Percentiles rank a stretch among this genome's conserved stretches.
Evolutionary conservation across 441 rosid genomes (phyloP).

Genomic region (Oxalis stricta): DNA sequence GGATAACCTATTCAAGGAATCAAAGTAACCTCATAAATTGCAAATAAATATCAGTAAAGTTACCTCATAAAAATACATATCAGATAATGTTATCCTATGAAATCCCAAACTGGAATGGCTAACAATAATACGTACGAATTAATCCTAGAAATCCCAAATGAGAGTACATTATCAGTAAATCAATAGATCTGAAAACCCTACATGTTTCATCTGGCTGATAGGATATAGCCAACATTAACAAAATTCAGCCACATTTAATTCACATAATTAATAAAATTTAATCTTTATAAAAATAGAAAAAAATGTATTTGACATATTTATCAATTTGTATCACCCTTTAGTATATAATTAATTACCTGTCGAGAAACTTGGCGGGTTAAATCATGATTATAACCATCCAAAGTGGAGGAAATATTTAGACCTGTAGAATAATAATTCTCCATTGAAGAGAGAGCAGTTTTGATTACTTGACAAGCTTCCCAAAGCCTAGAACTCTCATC

Average conservation of each 20-base stretch:
- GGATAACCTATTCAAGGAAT: conserved; percentile 13
- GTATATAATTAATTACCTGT: too few relatives aligned
- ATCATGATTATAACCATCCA: conserved; percentile 13
- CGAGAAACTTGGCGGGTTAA: conserved; percentile 15
- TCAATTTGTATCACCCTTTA: too few relatives aligned
- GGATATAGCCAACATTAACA: background rate
- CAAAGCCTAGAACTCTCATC: conserved; percentile 42
- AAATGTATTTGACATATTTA: too few relatives aligned
- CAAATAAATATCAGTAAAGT: background rate
- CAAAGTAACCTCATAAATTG: background rate
- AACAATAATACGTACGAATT: too few relatives aligned
- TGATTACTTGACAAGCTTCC: conserved; percentile 32
- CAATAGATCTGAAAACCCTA: too few relatives aligned
- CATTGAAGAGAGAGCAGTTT: conserved; percentile 23
- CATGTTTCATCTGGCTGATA: too few relatives aligned
- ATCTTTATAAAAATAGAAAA: too few relatives aligned
- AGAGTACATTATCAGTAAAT: too few relatives aligned
- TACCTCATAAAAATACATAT: too few relatives aligned
- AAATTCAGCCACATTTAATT: background rate
- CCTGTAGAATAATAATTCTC: conserved; percentile 22
- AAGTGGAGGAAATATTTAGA: conserved; percentile 15
- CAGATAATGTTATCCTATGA: too few relatives aligned
- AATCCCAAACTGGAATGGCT: too few relatives aligned
- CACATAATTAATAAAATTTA: background rate
- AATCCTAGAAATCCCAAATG: too few relatives aligned